Evolutionary conservation across 2,329 filamentous ascomycete species (phyloP).

Genomic region (Capronia americana): DNA sequence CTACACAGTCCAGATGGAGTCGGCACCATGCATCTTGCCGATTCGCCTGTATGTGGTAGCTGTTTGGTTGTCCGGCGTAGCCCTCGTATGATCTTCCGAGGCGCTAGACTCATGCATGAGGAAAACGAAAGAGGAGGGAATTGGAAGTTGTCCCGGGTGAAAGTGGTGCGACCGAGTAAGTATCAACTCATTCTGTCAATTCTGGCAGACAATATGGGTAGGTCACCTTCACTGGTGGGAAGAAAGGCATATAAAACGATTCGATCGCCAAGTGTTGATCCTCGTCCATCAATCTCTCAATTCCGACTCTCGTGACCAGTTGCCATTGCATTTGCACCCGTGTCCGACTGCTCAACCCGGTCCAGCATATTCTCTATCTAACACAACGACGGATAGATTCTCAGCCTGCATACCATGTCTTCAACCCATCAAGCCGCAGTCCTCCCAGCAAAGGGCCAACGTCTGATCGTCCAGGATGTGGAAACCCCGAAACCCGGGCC

Average conservation of each 20-base stretch:
- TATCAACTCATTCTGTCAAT: background rate
- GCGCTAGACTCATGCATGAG: background rate
- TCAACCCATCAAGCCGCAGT: constrained; percentile 29
- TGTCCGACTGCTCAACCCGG: constrained; percentile 3
- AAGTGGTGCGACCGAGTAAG: background rate
- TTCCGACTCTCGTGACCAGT: background rate
- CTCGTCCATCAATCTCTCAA: background rate
- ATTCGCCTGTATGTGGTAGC: background rate
- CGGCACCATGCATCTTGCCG: background rate
- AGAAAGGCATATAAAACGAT: background rate
- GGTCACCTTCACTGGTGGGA: background rate
- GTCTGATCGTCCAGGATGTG: constrained; percentile 14
- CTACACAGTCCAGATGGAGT: background rate
- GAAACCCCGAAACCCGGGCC: constrained; percentile 44
- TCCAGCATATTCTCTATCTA: background rate
- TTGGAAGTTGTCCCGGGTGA: background rate
- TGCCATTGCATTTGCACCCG: background rate
- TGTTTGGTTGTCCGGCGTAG: background rate
- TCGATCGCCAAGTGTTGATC: background rate
- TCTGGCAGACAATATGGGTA: background rate
- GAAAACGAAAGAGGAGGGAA: background rate
- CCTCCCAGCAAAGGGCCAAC: constrained; percentile 13
- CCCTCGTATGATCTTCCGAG: background rate
- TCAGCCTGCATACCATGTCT: constrained; percentile 9
- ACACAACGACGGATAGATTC: background rate